phyloP scores from a whole-genome alignment of 495 filamentous ascomycete genomes.

The Neurospora africana region DNA sequence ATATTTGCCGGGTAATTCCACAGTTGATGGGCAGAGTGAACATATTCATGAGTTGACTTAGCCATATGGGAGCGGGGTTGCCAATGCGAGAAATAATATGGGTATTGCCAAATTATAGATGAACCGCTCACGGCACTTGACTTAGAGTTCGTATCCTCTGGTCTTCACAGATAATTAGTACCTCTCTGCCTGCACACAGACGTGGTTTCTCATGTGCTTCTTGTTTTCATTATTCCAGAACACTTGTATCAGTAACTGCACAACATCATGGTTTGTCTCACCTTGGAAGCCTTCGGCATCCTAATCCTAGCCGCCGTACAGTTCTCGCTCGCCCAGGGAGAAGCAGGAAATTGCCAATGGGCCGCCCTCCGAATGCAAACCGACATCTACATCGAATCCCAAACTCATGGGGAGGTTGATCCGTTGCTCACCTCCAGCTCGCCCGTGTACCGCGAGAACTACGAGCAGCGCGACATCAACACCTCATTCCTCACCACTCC shows the following conservation, averaged over 20 bases:
- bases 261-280: neutral
- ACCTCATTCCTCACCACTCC: conserved; percentile 32
- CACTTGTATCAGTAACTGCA: neutral
- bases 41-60: neutral
- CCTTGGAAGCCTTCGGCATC: neutral
- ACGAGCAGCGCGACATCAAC: conserved; percentile 26
- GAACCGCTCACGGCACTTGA: neutral
- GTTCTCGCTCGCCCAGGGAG: neutral
- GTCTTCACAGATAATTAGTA: neutral
- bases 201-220: neutral
- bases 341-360: neutral
- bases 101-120: neutral
- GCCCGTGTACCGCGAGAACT: conserved; percentile 26
- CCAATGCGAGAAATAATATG: neutral
- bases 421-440: neutral
- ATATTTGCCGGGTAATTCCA: neutral
- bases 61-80: neutral
- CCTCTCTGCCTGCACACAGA: neutral
- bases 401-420: neutral
- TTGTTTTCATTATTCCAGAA: neutral
- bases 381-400: neutral
- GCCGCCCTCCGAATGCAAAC: neutral
- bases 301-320: neutral
- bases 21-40: neutral
- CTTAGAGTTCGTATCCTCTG: neutral